Base-by-base conservation (phyloP, 495 filamentous ascomycete species). In the Cercophora scortea region DNA sequence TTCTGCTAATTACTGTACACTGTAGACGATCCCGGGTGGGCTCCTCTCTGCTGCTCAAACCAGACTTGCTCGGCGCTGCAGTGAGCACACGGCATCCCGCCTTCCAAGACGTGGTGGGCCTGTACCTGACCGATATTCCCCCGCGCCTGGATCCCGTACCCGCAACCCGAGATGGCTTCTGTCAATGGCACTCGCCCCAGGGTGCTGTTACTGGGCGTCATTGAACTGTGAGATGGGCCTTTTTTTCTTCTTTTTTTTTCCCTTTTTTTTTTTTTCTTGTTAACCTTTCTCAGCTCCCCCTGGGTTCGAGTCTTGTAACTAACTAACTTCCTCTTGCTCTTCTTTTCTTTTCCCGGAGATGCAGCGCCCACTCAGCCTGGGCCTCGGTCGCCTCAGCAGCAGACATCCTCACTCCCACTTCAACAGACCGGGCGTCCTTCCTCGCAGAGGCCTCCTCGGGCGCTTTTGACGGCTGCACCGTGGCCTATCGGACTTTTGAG, bases 401-500 rank as follows among this genome's bases (percentile, higher is more conserved):
- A 45, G 61, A 66, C 18, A 42, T 70, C 43, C 13, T 67, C 17
- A 53, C 47, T 12, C 67, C 67, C 6, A 45, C 17, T 12, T 53
- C 67, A 8, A 59, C 49, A 10, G 45, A 51, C 50, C 58, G 65
- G 6, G 32, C 46, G 12, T 53, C 85, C 15, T 96, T 97, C 66
- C 65, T 95, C 33, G 60, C 81, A 44, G 88, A 95, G 72, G 87
- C 83, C 59, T 70, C 70, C 35, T 75, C 79, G 32, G 89, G 88
- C 19, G 75, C 79, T 17, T 77, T 93, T 47, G 77, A 87, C 56
- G 84, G 78, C 34, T 79, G 87, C 16, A 62, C 80, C 15, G 87
- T 78, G 10, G 77, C 78, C 42, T 96, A 90, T 71, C 80, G 92
- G 10, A 95, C 88, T 18, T 90, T 95, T 60, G 64, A 60, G 34